Conservation (phyloP, 1,284 basidiomycete species). For the Ganoderma leucocontextum region DNA sequence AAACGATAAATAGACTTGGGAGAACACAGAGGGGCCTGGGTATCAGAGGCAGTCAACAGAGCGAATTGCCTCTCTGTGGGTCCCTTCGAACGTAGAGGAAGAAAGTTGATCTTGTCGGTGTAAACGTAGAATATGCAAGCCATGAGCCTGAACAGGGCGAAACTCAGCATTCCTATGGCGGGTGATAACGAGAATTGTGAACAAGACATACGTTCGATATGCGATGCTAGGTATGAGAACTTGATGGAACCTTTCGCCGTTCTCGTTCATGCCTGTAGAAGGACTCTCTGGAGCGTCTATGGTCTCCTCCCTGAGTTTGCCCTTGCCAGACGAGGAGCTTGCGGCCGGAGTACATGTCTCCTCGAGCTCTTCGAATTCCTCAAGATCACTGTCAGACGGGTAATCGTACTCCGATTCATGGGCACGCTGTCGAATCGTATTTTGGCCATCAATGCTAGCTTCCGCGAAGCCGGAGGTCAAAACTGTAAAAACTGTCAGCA, state of each 20-base stretch:
- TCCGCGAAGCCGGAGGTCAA: conserved; percentile 37
- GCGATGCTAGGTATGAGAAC: conserved; percentile 35
- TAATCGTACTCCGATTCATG: conserved; percentile 37
- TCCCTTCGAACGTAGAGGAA: conserved; percentile 32
- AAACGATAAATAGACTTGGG: conserved; percentile 40
- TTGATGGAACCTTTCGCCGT: conserved; percentile 7
- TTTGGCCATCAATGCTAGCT: not conserved
- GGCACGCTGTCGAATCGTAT: conserved; percentile 17
- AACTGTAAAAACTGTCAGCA: conserved; percentile 20
- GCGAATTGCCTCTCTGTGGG: conserved; percentile 16
- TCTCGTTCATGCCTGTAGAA: not conserved
- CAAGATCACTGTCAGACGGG: conserved; percentile 39
- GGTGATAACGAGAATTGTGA: not conserved
- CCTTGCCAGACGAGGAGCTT: conserved; percentile 5
- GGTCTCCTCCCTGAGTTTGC: conserved; percentile 11
- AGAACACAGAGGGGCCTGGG: conserved; percentile 34
- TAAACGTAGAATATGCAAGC: conserved; percentile 38
- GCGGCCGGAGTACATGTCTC: not conserved
- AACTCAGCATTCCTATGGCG: not conserved
- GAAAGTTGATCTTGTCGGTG: conserved; percentile 35
- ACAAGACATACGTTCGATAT: conserved; percentile 32
- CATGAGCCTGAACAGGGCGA: conserved; percentile 23
- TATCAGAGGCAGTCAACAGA: conserved; percentile 15
- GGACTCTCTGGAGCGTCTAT: not conserved
- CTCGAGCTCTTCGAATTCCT: conserved; percentile 32